Evolutionary conservation across 228 moss, liverwort and hornwort genomes (phyloP).

Genomic region (Sphagnum fallax): DNA sequence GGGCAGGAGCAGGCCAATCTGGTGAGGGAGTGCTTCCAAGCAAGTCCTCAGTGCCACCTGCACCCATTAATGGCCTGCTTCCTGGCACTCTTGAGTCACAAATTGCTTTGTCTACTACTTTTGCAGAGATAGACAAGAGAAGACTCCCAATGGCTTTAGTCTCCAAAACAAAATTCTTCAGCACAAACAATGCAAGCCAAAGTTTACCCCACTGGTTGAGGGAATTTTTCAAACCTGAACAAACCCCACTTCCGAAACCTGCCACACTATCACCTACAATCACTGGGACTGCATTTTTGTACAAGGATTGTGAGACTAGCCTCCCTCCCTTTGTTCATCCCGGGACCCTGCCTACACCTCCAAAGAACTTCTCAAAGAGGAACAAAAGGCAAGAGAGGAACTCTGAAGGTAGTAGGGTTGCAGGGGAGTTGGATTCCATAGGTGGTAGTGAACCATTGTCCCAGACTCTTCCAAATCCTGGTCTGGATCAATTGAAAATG

Average conservation of each 20-base stretch:
- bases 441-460: constrained; percentile 11
- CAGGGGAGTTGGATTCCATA: constrained; percentile 15
- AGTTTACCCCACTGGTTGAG: constrained; percentile 93
- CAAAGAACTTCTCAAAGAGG: constrained; percentile 39
- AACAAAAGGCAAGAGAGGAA: constrained; percentile 8
- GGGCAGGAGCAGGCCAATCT: constrained; percentile 25
- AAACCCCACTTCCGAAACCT: constrained; percentile 41
- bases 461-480: constrained; percentile 21
- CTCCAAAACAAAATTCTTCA: constrained; percentile 6
- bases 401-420: neutral
- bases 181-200: constrained; percentile 24
- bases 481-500: constrained; percentile 23
- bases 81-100: constrained; percentile 23
- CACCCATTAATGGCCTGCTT: constrained; percentile 12
- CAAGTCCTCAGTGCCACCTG: constrained; percentile 20
- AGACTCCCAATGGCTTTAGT: constrained; percentile 26
- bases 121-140: constrained; percentile 39
- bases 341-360: constrained; percentile 48
- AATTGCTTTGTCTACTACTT: constrained; percentile 21
- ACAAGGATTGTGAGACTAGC: constrained; percentile 53
- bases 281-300: constrained; percentile 70
- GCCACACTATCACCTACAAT: constrained; percentile 76
- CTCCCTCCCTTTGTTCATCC: constrained; percentile 78
- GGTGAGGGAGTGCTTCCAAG: constrained; percentile 21
- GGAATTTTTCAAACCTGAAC: constrained; percentile 85